A percentile compares a stretch with the other conserved stretches of the same genome.
Conservation (phyloP, 2,329 filamentous ascomycete species). For the Diaporthe caulivora region DNA sequence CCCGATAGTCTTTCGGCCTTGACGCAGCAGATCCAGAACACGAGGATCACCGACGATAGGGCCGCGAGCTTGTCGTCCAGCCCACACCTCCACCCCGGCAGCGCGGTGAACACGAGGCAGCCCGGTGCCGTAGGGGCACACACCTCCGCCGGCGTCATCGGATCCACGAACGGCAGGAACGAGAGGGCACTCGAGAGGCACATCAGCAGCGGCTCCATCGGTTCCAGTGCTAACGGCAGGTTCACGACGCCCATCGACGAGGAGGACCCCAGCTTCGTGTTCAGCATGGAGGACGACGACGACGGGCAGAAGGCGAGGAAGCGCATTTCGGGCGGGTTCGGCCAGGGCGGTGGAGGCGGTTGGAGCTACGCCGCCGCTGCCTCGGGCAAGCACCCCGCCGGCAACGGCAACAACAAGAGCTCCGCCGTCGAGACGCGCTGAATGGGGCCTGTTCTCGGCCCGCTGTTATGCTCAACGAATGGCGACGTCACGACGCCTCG, state of each 20-base stretch:
- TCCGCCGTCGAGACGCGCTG: constrained; percentile 38
- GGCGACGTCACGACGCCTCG: constrained; percentile 16
- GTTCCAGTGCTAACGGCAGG: constrained; percentile 64
- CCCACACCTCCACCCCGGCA: constrained; percentile 64
- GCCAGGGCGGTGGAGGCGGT: constrained; percentile 49
- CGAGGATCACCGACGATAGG: constrained; percentile 59
- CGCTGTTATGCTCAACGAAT: background rate
- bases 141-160: constrained; percentile 52
- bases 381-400: constrained; percentile 30
- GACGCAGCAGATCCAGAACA: constrained; percentile 73
- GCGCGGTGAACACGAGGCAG: constrained; percentile 53
- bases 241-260: constrained; percentile 76
- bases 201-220: constrained; percentile 70
- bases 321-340: constrained; percentile 59
- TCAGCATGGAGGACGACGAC: constrained; percentile 74
- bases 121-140: constrained; percentile 51
- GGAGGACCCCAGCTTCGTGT: constrained; percentile 73
- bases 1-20: constrained; percentile 68
- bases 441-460: background rate
- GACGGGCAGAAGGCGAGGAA: constrained; percentile 60
- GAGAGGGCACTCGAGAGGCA: constrained; percentile 66
- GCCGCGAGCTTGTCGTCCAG: constrained; percentile 53
- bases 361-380: constrained; percentile 57
- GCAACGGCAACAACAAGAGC: constrained; percentile 28
- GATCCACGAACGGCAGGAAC: constrained; percentile 49